phyloP scores from a whole-genome alignment of 805 yeast species.

The Suhomyces canberraensis region DNA sequence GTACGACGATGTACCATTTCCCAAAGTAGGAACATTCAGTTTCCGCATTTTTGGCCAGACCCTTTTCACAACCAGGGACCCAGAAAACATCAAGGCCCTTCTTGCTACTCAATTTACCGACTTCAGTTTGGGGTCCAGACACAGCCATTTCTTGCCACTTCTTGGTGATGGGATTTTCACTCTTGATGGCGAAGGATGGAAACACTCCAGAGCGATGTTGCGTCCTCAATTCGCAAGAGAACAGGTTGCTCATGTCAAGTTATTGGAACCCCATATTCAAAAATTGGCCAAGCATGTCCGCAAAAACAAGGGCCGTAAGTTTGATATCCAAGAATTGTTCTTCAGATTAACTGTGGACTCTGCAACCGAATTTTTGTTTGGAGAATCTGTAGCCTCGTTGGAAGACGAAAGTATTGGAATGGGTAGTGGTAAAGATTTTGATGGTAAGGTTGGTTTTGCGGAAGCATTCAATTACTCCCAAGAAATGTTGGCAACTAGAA shows the following conservation, averaged over 20 bases:
- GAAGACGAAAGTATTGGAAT: constrained; percentile 16
- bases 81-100: constrained; percentile 20
- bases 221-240: constrained; percentile 45
- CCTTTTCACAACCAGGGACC: constrained; percentile 14
- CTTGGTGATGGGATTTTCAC: constrained; percentile 45
- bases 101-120: constrained; percentile 20
- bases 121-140: constrained; percentile 30
- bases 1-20: constrained; percentile 11
- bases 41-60: constrained; percentile 3
- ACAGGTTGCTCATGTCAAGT: constrained; percentile 38
- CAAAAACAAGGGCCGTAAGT: constrained; percentile 22
- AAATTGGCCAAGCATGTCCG: constrained; percentile 28
- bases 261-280: constrained; percentile 41
- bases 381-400: constrained; percentile 7
- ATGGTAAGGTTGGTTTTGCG: constrained; percentile 15
- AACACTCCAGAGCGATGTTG: constrained; percentile 41
- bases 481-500: constrained; percentile 14
- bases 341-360: constrained; percentile 14
- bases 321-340: constrained; percentile 33
- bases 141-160: constrained; percentile 33
- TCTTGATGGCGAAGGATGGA: constrained; percentile 42
- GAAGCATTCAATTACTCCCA: constrained; percentile 18
- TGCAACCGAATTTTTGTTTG: constrained; percentile 17
- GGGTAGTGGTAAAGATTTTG: constrained; percentile 3
- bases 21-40: constrained; percentile 13